These are phyloP conservation scores for Leccinum obscurum DNA, from an alignment of 768 basidiomycete genomes.

Conservation along the genomic window DNA sequence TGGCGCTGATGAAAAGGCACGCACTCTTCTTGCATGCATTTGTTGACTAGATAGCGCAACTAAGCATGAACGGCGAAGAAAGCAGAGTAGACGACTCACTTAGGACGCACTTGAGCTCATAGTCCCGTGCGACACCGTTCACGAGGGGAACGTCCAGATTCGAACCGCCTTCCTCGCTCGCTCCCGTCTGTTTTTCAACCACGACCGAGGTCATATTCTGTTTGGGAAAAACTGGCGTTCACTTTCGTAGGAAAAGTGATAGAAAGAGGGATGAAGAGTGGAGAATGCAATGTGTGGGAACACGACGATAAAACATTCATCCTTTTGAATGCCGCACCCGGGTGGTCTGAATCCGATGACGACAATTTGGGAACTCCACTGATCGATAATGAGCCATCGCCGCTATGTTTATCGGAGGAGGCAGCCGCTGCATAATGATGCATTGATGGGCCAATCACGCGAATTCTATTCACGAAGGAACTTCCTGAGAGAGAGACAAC, in stretches of 20 bases:
- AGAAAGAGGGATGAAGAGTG: not conserved
- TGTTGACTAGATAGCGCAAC: slow-evolving; percentile 38
- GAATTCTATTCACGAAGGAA: not conserved
- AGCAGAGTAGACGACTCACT: slow-evolving; percentile 19
- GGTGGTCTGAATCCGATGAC: not conserved
- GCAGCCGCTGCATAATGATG: not conserved
- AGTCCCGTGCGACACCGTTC: slow-evolving; percentile 32
- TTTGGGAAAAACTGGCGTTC: not conserved
- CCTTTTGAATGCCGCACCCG: slow-evolving; percentile 13
- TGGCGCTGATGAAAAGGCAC: slow-evolving; percentile 13
- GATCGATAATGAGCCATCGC: not conserved
- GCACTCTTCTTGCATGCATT: slow-evolving; percentile 47
- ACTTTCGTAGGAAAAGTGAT: not conserved
- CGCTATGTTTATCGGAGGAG: not conserved
- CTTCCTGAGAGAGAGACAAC: no score
- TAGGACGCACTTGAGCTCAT: slow-evolving; percentile 36
- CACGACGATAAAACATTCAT: slow-evolving; percentile 6
- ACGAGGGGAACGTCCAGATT: slow-evolving; percentile 1
- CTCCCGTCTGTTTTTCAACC: slow-evolving; percentile 19
- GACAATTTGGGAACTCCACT: slow-evolving; percentile 6
- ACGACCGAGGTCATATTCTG: slow-evolving; percentile 6
- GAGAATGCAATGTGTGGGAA: not conserved
- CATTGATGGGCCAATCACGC: not conserved
- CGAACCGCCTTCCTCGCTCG: slow-evolving; percentile 16
- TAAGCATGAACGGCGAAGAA: not conserved